These are phyloP conservation scores for Tubosaeta sp. DNA, from an alignment of 768 basidiomycete species.

Conservation along the genomic window DNA sequence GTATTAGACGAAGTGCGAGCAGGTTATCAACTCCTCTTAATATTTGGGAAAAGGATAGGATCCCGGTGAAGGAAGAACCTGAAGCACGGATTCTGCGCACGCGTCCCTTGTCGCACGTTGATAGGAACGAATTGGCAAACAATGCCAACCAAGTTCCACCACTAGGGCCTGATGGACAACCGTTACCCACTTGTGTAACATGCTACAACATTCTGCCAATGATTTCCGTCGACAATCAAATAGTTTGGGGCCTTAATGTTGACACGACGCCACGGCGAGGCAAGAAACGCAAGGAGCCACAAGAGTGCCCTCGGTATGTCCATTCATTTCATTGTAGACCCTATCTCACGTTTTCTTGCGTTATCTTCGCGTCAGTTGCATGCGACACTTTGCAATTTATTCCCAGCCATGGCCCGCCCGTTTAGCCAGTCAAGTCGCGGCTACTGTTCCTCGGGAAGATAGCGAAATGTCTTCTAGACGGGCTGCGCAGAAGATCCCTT, in stretches of 20 bases:
- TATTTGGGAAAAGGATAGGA: conserved; percentile 37
- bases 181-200: conserved; percentile 65
- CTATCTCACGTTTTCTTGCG: conserved; percentile 13
- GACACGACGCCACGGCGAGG: conserved; percentile 42
- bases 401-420: conserved; percentile 67
- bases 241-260: conserved; percentile 66
- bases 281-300: conserved; percentile 57
- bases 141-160: conserved; percentile 42
- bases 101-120: conserved; percentile 38
- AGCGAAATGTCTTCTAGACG: conserved; percentile 36
- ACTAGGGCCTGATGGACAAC: conserved; percentile 60
- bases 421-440: conserved; percentile 42
- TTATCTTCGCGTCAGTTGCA: conserved; percentile 46
- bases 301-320: conserved; percentile 70
- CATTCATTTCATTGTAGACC: conserved; percentile 19
- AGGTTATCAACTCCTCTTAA: conserved; percentile 28
- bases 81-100: conserved; percentile 50
- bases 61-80: conserved; percentile 43
- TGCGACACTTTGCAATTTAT: conserved; percentile 80
- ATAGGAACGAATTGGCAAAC: conserved; percentile 35
- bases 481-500: conserved; percentile 47
- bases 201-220: conserved; percentile 70
- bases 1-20: conserved; percentile 28
- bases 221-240: conserved; percentile 68
- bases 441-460: conserved; percentile 46